These are phyloP conservation scores for Dictyostelium capitatum DNA, from an alignment of 78 protist species.

Conservation along the genomic window DNA sequence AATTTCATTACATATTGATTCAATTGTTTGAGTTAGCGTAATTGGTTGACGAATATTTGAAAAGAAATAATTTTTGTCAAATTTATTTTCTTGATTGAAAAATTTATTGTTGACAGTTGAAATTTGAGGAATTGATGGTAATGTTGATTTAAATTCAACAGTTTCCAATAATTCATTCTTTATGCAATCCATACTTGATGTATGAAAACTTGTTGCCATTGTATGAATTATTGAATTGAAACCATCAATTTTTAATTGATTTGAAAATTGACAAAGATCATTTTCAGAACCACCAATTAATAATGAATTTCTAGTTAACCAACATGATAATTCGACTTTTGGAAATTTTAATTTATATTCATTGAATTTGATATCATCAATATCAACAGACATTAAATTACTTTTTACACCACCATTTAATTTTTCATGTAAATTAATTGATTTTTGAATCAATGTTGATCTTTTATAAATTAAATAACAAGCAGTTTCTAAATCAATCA, in stretches of 20 bases:
- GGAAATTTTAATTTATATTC: background rate
- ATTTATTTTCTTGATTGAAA: too few relatives aligned
- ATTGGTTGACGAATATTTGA: too few relatives aligned
- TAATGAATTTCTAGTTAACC: background rate
- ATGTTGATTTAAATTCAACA: too few relatives aligned
- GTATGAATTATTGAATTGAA: background rate
- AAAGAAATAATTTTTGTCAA: too few relatives aligned
- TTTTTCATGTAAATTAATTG: conserved; percentile 31
- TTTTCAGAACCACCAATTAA: conserved; percentile 14
- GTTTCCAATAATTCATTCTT: background rate
- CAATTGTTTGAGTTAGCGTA: too few relatives aligned
- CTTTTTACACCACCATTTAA: conserved; percentile 17
- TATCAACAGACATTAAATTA: background rate
- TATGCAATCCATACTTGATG: conserved; percentile 20
- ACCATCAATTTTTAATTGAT: background rate
- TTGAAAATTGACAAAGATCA: background rate
- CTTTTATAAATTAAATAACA: conserved; percentile 10
- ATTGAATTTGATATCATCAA: background rate
- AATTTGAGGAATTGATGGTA: background rate
- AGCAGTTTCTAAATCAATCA: conserved; percentile 4
- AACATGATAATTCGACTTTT: conserved; percentile 28
- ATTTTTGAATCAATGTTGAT: background rate
- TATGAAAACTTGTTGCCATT: conserved; percentile 43
- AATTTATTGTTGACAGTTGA: background rate
- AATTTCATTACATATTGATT: too few relatives aligned